These are phyloP conservation scores for Phyllosticta citriasiana DNA, from an alignment of 2,329 filamentous ascomycete genomes.

Conservation along the genomic window DNA sequence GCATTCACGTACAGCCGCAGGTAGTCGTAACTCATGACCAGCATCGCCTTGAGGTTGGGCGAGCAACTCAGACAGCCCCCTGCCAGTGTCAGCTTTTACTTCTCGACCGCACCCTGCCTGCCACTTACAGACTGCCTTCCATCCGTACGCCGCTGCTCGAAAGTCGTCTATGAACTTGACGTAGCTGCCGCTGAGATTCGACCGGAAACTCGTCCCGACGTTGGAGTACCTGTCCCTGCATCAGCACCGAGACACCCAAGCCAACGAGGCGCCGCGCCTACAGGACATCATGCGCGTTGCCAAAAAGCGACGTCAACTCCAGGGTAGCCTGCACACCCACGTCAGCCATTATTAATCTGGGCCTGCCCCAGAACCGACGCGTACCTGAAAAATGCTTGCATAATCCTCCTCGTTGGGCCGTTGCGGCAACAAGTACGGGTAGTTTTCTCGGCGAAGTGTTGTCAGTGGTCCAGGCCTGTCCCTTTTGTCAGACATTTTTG, in stretches of 20 bases:
- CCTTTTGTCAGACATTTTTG: not conserved
- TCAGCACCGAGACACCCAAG: not conserved
- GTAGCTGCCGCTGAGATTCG: constrained; percentile 61
- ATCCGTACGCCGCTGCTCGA: constrained; percentile 55
- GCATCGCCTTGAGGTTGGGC: constrained; percentile 53
- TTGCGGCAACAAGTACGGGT: constrained; percentile 53
- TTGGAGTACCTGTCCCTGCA: constrained; percentile 48
- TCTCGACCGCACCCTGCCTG: constrained; percentile 46
- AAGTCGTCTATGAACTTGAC: constrained; percentile 70
- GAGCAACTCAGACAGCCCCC: constrained; percentile 37
- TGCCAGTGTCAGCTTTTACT: constrained; percentile 22
- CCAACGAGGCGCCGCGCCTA: constrained; percentile 22
- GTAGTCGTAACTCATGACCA: constrained; percentile 64
- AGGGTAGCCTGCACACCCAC: constrained; percentile 43
- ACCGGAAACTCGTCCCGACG: constrained; percentile 57
- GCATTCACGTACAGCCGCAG: constrained; percentile 64
- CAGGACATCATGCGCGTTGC: constrained; percentile 63
- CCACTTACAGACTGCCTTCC: constrained; percentile 52
- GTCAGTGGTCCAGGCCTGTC: constrained; percentile 53
- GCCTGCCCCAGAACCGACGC: not conserved
- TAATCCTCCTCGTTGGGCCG: constrained; percentile 54
- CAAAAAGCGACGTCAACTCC: constrained; percentile 62
- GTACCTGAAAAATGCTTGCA: constrained; percentile 52
- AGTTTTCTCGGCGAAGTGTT: constrained; percentile 54
- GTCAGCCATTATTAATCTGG: not conserved